Conservation (phyloP, 2,329 filamentous ascomycete genomes). For the Passalora sequoiae region DNA sequence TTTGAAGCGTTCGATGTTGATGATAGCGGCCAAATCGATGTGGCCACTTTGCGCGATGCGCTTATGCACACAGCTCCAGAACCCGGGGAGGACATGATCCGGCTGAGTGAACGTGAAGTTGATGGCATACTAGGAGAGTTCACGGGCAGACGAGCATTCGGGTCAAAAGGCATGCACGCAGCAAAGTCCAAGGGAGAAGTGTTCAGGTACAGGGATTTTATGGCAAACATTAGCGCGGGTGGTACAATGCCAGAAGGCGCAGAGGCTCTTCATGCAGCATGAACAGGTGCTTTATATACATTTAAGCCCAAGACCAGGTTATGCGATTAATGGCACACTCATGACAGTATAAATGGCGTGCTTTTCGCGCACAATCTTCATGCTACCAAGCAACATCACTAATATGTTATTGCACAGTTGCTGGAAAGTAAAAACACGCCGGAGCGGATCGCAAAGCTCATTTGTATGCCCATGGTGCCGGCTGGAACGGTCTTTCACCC, state of each 20-base stretch:
- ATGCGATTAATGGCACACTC: too few species aligned
- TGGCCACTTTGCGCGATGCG: conserved; percentile 75
- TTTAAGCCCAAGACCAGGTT: too few species aligned
- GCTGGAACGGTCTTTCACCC: conserved; percentile 9
- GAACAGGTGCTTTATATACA: too few species aligned
- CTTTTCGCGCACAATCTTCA: too few species aligned
- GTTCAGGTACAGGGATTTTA: conserved; percentile 91
- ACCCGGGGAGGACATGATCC: conserved; percentile 51
- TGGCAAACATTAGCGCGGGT: conserved; percentile 48
- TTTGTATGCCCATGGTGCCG: conserved; percentile 19
- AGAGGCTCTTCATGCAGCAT: conserved; percentile 15
- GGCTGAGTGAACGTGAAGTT: conserved; percentile 67
- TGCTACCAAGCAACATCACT: too few species aligned
- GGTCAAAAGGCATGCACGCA: conserved; percentile 48
- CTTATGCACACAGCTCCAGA: conserved; percentile 77
- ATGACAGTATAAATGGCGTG: too few species aligned
- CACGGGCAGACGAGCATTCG: conserved; percentile 76
- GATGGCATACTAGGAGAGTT: conserved; percentile 86
- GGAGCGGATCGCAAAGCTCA: too few species aligned
- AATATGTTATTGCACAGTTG: too few species aligned
- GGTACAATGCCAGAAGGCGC: conserved; percentile 17
- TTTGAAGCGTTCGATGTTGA: conserved; percentile 95
- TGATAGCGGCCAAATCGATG: conserved; percentile 86
- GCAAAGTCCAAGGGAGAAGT: conserved; percentile 66
- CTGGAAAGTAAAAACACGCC: too few species aligned